Base-by-base conservation (phyloP, 2,329 filamentous ascomycete genomes). In the Diaporthe helianthi region DNA sequence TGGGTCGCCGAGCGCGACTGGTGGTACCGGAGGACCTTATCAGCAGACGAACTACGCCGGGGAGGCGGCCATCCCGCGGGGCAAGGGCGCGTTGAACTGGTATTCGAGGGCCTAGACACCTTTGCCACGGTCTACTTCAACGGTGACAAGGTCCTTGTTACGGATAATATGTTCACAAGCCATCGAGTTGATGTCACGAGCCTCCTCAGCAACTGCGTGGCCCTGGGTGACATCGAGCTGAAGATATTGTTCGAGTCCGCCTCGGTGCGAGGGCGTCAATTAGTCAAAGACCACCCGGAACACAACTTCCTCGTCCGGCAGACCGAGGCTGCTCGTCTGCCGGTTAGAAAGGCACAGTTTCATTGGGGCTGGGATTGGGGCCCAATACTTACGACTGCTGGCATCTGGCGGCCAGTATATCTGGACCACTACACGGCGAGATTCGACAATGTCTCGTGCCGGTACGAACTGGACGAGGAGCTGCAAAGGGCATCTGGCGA, bases 41-140 rank as follows among this genome's bases (percentile, higher is more conserved):
- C 58, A 12, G 19, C 31, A 49, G 44, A 63, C n/a, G 58, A 49
- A 13, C 44, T 63, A 1, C 26, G 58, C 1, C 13, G n/a, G 19
- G 49, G 44, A 46, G 12, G 52, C 79, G 3, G 81, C 84, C 2
- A 87, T 87, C 0, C 68, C 74, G 13, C 70, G 80, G 1, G 74
- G 73, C 6, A 67, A 71, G n/a, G 76, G 76, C 13, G 75, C 78
- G 85, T 86, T 0, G 84, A 92, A 0, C 78, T 95, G 38, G 90
- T 86, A 0, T 94, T 95, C 76, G 90, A 93, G 70, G 93, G 93
- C 0, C 83, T 96, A 55, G 93, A 96, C 77, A 96, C 93, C 0
- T 93, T 92, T 79, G 92, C 92, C 1, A 90, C 85, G 0, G 92
- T 94, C 44, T 81, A 84, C 47, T 81, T 96, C 22, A 93, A 95